Percentiles rank a stretch among this genome's conserved stretches.
These are phyloP conservation scores for Peribolospora kevripleyi DNA, from an alignment of 768 basidiomycete species.

Conservation along the genomic window DNA sequence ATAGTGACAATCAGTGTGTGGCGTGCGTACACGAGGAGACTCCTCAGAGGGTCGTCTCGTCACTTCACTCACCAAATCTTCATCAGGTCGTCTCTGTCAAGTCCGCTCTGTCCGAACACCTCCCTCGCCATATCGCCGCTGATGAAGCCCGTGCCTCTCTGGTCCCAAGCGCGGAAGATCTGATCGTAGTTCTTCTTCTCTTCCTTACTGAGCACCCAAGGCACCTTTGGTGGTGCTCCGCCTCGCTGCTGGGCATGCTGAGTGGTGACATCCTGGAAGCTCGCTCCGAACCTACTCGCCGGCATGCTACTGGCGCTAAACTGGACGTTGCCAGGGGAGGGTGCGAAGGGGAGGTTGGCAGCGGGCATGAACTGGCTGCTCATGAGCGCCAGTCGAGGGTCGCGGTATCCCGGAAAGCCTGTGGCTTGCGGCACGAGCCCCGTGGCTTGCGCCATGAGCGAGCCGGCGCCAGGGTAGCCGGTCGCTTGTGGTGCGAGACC, in stretches of 20 bases:
- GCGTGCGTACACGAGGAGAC: neutral
- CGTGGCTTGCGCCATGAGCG: conserved; percentile 8
- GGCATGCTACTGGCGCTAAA: conserved; percentile 8
- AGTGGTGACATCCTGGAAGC: conserved; percentile 10
- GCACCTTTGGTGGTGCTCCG: conserved; percentile 38
- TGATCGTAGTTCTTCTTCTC: conserved; percentile 94
- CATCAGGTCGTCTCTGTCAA: conserved; percentile 70
- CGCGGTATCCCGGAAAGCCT: conserved; percentile 24
- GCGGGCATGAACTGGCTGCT: conserved; percentile 1
- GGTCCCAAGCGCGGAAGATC: conserved; percentile 94
- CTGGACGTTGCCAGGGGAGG: neutral
- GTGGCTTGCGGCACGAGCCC: conserved; percentile 49
- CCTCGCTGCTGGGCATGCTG: conserved; percentile 38
- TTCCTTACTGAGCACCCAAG: conserved; percentile 62
- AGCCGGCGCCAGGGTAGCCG: conserved; percentile 2
- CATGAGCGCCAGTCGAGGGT: conserved; percentile 17
- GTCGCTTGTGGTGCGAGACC: conserved; percentile 11
- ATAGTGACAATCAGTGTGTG: neutral
- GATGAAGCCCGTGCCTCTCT: conserved; percentile 56
- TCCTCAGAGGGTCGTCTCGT: conserved; percentile 2
- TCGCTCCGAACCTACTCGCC: conserved; percentile 8
- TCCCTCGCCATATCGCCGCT: conserved; percentile 59
- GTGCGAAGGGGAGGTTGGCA: conserved; percentile 8
- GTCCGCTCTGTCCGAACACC: conserved; percentile 80
- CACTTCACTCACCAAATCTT: conserved; percentile 51